phyloP scores from a whole-genome alignment of 345 rosid species.

The Anacardium occidentale region DNA sequence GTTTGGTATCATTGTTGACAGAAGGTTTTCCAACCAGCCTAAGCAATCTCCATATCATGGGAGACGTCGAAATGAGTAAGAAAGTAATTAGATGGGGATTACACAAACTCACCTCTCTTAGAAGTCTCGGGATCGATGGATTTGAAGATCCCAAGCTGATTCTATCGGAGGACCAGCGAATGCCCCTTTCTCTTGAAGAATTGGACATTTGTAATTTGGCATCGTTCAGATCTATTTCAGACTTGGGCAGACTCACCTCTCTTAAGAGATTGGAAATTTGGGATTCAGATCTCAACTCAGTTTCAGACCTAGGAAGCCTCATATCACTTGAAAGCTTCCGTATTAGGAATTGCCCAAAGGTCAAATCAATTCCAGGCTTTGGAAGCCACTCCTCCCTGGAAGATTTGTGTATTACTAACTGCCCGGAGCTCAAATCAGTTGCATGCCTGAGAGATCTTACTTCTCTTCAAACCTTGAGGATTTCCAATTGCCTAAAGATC shows the following conservation, averaged over 20 bases:
- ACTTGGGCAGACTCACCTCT: neutral
- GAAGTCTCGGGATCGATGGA: neutral
- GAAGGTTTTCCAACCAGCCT: too few species aligned
- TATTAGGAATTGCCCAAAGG: neutral
- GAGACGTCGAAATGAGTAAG: too few species aligned
- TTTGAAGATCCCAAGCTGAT: neutral
- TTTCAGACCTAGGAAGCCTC: neutral
- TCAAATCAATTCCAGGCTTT: neutral
- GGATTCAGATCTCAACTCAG: neutral
- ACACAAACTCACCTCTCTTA: neutral
- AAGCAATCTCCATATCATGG: too few species aligned
- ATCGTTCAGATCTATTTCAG: too few species aligned
- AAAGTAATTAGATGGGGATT: neutral
- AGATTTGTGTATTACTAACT: rapidly evolving
- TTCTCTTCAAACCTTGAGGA: too few species aligned
- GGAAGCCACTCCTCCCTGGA: neutral
- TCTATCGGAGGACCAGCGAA: too few species aligned
- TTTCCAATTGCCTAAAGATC: neutral
- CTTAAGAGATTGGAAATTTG: neutral
- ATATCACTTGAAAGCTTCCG: too few species aligned
- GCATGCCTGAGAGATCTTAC: too few species aligned
- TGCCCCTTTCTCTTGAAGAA: neutral
- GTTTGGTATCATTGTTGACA: too few species aligned
- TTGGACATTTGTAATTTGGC: neutral
- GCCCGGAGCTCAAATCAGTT: neutral